Conservation (phyloP, 2,329 filamentous ascomycete species). For the Periconia digitata region DNA sequence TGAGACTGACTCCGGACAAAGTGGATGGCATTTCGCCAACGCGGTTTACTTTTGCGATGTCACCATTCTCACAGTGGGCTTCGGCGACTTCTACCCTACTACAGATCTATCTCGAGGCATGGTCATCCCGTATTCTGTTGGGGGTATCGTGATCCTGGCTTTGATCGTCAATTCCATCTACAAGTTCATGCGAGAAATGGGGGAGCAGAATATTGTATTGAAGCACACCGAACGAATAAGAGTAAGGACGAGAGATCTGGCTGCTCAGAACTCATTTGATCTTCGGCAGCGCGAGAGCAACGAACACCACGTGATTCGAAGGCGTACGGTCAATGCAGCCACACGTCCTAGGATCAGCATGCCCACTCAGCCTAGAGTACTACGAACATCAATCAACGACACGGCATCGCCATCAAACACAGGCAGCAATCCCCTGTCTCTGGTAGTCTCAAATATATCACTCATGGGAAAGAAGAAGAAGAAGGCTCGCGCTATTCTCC, state of each 20-base stretch:
- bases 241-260: conserved; percentile 55
- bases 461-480: conserved; percentile 8
- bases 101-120: conserved; percentile 66
- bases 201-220: conserved; percentile 63
- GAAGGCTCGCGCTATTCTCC: conserved; percentile 54
- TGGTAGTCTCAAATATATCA: background rate
- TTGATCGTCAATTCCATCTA: conserved; percentile 80
- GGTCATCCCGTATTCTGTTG: conserved; percentile 79
- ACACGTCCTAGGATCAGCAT: conserved; percentile 25
- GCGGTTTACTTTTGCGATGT: conserved; percentile 54
- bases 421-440: conserved; percentile 10
- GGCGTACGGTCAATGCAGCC: conserved; percentile 9
- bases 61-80: conserved; percentile 45
- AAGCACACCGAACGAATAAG: conserved; percentile 60
- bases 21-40: conserved; percentile 73
- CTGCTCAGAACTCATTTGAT: conserved; percentile 56
- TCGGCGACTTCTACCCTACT: conserved; percentile 58
- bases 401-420: conserved; percentile 5
- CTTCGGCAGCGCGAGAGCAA: conserved; percentile 40
- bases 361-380: conserved; percentile 23
- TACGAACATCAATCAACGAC: conserved; percentile 24
- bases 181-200: conserved; percentile 62
- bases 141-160: conserved; percentile 83
- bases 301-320: conserved; percentile 23
- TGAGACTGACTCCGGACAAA: conserved; percentile 50